These are phyloP conservation scores for Solanum hybrid DNA, from an alignment of 305 asterid species.

Conservation along the genomic window DNA sequence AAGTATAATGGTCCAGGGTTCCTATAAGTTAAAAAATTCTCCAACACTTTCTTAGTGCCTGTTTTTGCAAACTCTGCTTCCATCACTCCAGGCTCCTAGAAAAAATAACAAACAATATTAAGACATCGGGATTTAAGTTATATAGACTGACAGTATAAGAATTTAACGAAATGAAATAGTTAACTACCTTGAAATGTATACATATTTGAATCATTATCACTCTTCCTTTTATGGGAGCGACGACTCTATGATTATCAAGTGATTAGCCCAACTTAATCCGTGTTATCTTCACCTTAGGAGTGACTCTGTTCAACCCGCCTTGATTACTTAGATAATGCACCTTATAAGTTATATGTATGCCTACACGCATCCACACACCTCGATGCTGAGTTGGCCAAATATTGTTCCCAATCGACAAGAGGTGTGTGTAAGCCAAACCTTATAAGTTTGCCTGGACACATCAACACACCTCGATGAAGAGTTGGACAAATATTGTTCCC, in stretches of 20 bases:
- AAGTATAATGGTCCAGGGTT: slow-evolving; percentile 2
- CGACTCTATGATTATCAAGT: background rate
- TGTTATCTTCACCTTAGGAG: accelerated
- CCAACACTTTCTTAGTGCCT: background rate
- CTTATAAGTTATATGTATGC: too few relatives aligned
- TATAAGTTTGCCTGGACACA: too few relatives aligned
- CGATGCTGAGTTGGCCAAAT: too few relatives aligned
- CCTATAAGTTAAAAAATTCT: background rate
- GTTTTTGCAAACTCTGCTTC: slow-evolving; percentile 11
- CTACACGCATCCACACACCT: too few relatives aligned
- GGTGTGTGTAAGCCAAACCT: too few relatives aligned
- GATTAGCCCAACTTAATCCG: background rate
- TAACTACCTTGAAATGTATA: background rate
- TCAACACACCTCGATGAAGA: too few relatives aligned
- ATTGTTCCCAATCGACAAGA: too few relatives aligned
- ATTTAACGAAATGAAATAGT: background rate
- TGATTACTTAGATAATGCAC: background rate
- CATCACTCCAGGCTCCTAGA: slow-evolving; percentile 10
- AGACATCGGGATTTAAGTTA: background rate
- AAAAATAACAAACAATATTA: background rate
- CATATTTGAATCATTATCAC: accelerated
- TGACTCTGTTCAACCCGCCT: background rate
- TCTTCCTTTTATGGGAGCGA: background rate
- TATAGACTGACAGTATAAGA: background rate
- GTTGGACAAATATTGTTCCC: too few relatives aligned